Conservation (phyloP, 352 stramenopile species). For the Pelagophyceae sp. region DNA sequence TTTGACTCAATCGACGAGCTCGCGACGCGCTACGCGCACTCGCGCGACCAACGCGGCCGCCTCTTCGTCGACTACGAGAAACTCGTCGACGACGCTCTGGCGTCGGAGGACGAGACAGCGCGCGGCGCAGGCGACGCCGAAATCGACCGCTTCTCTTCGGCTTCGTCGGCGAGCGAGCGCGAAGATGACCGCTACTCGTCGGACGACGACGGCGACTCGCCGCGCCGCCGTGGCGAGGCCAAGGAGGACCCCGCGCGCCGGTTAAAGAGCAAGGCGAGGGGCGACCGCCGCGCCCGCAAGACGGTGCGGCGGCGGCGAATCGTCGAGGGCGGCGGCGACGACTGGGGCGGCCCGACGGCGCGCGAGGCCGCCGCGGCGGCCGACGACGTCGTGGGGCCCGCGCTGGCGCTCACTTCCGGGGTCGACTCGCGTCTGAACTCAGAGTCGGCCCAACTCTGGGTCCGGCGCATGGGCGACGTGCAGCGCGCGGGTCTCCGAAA, state of each 20-base stretch:
- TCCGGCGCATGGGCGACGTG: neutral
- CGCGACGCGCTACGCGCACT: neutral
- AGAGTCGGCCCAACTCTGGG: neutral
- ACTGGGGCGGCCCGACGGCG: neutral
- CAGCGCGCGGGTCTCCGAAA: neutral
- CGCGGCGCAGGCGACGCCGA: neutral
- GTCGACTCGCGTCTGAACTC: neutral
- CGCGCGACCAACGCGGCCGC: neutral
- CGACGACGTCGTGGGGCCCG: neutral
- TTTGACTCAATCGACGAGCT: constrained; percentile 9
- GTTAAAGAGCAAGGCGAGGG: neutral
- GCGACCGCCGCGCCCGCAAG: neutral
- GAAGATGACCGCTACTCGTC: neutral
- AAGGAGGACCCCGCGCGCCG: too few species aligned
- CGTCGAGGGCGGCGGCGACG: neutral
- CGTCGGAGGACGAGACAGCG: neutral
- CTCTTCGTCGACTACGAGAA: constrained; percentile 12
- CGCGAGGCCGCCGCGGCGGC: neutral
- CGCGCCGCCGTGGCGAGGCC: too few species aligned
- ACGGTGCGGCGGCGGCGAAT: neutral
- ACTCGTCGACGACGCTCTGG: constrained; percentile 7
- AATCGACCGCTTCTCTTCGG: too few species aligned
- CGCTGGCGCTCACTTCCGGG: neutral
- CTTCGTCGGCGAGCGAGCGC: neutral
- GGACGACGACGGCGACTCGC: neutral